Evolutionary conservation across 768 basidiomycete genomes (phyloP), one percentile per base, ranked within the genome.

Genomic region (Amanita rubescens): DNA sequence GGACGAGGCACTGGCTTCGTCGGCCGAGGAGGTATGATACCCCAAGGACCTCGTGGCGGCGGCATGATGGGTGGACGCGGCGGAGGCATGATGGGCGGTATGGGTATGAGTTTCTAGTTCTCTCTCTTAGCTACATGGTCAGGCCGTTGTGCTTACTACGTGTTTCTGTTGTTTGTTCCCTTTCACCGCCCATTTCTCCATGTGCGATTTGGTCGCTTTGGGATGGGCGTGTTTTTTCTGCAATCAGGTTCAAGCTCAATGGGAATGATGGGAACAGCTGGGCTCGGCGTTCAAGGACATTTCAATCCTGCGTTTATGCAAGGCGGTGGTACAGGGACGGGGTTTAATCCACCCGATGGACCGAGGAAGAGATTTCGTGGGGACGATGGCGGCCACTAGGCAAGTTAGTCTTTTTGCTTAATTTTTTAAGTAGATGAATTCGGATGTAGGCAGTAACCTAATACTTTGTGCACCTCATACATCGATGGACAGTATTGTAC

Each of bases 291-390:
- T 55, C 75, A 75, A 61, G 84, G 85, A 14, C 84, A 88, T 69
- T 82, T 85, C 71, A 87, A 87, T 64, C 85, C 86, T 3, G 82
- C 84, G 19, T 88, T 89, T 64, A 80, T 84, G 73, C 77, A 75
- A 49, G 55, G 48, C 53, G 54, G 57, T 46, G 60, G 58, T 51
- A 59, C 47, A 37, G 57, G 30, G 48, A 44, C 30, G 30, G 58
- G 60, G 15, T 49, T 52, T 17, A 71, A 67, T 56, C 70, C 65
- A 37, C 74, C 73, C 27, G 73, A 78, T 58, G 77, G 77, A 45
- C 74, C 75, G 24, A 69, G 77, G 61, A 83, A 83, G 59, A 69
- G 81, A 30, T 80, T 75, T 64, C 74, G 81, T 54, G 66, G 69
- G 48, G 81, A 82, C 52, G 80, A 80, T 42, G 75, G 72, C 35